Conservation (phyloP, 2,329 filamentous ascomycete genomes). For the Cladosporium sp. region DNA sequence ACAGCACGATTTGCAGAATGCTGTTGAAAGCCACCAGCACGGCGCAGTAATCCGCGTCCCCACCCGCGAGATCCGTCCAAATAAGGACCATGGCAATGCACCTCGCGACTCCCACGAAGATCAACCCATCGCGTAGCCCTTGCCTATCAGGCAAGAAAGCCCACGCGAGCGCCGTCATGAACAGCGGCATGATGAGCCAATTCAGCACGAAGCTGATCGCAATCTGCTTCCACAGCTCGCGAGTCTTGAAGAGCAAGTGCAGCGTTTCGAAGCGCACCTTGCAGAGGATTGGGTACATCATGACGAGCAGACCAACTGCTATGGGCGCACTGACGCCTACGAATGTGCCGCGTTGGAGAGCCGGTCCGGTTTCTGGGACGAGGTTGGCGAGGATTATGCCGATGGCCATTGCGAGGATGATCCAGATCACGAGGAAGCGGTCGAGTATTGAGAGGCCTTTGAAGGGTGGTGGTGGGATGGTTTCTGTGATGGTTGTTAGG, state of each 20-base stretch:
- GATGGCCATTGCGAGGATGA: conserved; percentile 71
- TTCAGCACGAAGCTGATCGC: conserved; percentile 71
- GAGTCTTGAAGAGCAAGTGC: conserved; percentile 59
- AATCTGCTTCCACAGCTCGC: conserved; percentile 73
- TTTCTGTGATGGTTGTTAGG: conserved; percentile 1
- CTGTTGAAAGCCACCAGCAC: conserved; percentile 48
- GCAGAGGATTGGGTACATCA: conserved; percentile 94
- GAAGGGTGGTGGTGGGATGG: conserved; percentile 24
- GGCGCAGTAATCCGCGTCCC: conserved; percentile 78
- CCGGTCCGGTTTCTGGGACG: conserved; percentile 56
- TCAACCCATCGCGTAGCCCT: conserved; percentile 57
- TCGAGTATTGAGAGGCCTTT: conserved; percentile 43
- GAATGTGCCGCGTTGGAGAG: conserved; percentile 67
- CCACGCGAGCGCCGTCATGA: conserved; percentile 75
- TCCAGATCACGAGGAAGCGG: conserved; percentile 54
- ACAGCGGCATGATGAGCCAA: conserved; percentile 75
- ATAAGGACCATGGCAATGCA: conserved; percentile 88
- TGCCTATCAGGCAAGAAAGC: conserved; percentile 50
- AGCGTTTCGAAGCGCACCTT: conserved; percentile 76
- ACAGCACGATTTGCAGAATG: conserved; percentile 46
- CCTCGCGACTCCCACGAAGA: conserved; percentile 76
- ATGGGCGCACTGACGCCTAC: conserved; percentile 67
- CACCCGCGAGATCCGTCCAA: conserved; percentile 73
- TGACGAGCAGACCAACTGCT: conserved; percentile 74
- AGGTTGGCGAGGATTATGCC: conserved; percentile 76